phyloP scores from a whole-genome alignment of 805 yeast genomes.

The Candida hispaniensis region DNA sequence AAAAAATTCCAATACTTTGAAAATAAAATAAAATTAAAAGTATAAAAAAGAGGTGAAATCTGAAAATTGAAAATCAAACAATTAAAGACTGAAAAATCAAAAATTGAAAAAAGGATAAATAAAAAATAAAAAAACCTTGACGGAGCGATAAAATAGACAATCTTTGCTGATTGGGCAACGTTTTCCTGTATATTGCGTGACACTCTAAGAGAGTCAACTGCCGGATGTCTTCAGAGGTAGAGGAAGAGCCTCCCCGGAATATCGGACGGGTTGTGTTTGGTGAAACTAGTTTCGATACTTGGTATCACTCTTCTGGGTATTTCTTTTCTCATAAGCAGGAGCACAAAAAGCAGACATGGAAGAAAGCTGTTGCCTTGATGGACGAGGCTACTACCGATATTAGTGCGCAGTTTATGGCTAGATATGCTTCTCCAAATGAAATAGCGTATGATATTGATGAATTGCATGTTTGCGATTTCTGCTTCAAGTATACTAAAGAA shows the following conservation, averaged over 20 bases:
- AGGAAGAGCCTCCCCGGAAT: constrained; percentile 35
- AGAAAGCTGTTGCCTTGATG: constrained; percentile 28
- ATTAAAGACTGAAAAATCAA: no score
- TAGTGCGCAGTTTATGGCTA: constrained; percentile 9
- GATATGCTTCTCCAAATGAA: constrained; percentile 2
- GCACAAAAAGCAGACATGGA: constrained; percentile 14
- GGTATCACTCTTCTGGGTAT: constrained; percentile 84
- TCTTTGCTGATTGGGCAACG: no score
- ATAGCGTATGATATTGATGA: constrained; percentile 29
- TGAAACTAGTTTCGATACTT: constrained; percentile 54
- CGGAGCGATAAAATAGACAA: no score
- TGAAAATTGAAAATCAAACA: no score
- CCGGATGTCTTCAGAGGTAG: no score
- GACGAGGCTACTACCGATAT: constrained; percentile 12
- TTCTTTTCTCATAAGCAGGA: constrained; percentile 34
- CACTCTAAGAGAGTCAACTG: no score
- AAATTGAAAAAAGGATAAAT: no score
- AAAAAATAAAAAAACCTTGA: no score
- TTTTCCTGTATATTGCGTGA: no score
- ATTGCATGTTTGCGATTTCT: constrained; percentile 64
- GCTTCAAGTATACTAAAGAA: constrained; percentile 68
- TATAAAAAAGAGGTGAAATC: no score
- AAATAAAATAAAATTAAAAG: no score
- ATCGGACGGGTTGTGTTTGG: constrained; percentile 61
- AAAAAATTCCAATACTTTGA: no score